Conservation (phyloP, 257 asterid species). For the Plantago ovata region DNA sequence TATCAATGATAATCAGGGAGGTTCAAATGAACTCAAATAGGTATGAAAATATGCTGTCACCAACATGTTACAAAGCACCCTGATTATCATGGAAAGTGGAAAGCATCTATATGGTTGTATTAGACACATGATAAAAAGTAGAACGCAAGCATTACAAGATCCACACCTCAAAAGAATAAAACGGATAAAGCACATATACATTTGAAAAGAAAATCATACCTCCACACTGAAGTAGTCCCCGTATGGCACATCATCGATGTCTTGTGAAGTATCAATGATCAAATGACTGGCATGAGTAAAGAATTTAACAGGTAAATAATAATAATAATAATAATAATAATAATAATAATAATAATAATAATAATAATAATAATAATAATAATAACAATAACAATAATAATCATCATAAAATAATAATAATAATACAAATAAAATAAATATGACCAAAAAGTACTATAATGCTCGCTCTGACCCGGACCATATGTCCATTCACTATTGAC, state of each 20-base stretch:
- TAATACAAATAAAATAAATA: too few species aligned
- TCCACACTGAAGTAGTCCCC: slow-evolving; percentile 91
- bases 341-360: too few species aligned
- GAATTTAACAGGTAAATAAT: slow-evolving; percentile 20
- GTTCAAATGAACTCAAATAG: neutral
- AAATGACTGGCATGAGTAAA: slow-evolving; percentile 59
- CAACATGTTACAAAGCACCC: too few species aligned
- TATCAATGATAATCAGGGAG: neutral
- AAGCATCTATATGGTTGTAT: neutral
- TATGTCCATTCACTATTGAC: too few species aligned
- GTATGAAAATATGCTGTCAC: neutral
- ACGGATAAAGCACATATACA: neutral
- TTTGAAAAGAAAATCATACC: slow-evolving; percentile 40
- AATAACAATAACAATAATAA: too few species aligned
- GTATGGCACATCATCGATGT: slow-evolving; percentile 79
- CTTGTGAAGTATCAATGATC: slow-evolving; percentile 80
- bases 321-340: slow-evolving; percentile 2
- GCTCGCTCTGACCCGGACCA: too few species aligned
- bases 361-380: too few species aligned
- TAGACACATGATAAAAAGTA: slow-evolving; percentile 15
- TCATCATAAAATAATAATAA: too few species aligned
- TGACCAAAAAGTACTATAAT: too few species aligned
- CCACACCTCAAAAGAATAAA: neutral
- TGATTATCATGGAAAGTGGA: neutral
- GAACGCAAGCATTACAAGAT: slow-evolving; percentile 1